phyloP scores from a whole-genome alignment of 768 basidiomycete species.

The Hysterangium stoloniferum region DNA sequence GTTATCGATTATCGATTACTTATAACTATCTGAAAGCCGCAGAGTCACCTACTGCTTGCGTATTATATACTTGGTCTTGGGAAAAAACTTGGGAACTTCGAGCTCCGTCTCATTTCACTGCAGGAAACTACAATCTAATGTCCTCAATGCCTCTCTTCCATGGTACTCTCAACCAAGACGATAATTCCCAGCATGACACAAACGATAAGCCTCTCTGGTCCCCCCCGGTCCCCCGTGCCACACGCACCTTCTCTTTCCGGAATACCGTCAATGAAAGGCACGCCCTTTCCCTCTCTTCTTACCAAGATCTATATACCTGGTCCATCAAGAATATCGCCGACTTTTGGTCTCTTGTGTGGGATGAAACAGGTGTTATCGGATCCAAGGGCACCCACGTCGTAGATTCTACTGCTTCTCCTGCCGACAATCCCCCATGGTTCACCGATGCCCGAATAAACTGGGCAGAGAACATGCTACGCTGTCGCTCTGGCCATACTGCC shows the following conservation, averaged over 20 bases:
- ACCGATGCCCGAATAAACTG: conserved; percentile 59
- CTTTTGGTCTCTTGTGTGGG: conserved; percentile 77
- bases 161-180: background rate
- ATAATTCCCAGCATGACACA: background rate
- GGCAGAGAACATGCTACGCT: conserved; percentile 73
- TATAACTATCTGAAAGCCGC: too few species aligned
- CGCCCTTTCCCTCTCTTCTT: conserved; percentile 38
- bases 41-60: too few species aligned
- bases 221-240: conserved; percentile 33
- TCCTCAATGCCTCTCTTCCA: background rate
- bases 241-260: conserved; percentile 42
- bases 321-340: conserved; percentile 48
- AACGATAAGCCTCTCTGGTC: conserved; percentile 30
- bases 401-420: conserved; percentile 43
- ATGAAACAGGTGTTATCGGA: conserved; percentile 52
- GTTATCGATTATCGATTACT: too few species aligned
- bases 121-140: background rate
- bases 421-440: conserved; percentile 68
- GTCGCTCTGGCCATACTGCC: conserved; percentile 47
- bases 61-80: too few species aligned
- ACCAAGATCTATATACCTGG: conserved; percentile 62
- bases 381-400: conserved; percentile 54
- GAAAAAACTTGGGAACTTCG: too few species aligned
- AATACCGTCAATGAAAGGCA: conserved; percentile 40
- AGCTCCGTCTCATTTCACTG: too few species aligned